Evolutionary conservation across 257 asterid species (phyloP).

Genomic region (Solanum tarapatanum): DNA sequence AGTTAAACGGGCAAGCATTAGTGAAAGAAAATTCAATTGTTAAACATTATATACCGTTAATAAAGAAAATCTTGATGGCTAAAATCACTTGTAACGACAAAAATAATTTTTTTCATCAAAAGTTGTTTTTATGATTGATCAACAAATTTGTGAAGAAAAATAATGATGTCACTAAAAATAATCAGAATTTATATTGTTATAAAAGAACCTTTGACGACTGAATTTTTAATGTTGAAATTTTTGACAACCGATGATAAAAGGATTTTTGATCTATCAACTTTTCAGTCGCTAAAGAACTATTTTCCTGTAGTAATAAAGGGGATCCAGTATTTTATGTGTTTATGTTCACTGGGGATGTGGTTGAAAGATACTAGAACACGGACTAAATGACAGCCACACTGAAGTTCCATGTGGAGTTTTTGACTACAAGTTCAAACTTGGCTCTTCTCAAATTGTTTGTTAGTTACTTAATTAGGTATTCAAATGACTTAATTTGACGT

Average conservation of each 20-base stretch:
- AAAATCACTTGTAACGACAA: too few relatives aligned
- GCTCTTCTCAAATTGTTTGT: neutral
- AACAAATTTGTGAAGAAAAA: too few relatives aligned
- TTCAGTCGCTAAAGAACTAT: too few relatives aligned
- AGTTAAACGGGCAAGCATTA: neutral
- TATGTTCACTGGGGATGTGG: neutral
- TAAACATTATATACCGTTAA: too few relatives aligned
- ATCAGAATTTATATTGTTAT: too few relatives aligned
- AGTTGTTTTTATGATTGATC: too few relatives aligned
- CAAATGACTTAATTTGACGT: neutral
- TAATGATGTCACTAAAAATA: too few relatives aligned
- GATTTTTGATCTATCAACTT: too few relatives aligned
- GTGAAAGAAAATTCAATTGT: too few relatives aligned
- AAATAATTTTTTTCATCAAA: neutral
- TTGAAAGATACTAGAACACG: neutral
- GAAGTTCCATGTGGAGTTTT: neutral
- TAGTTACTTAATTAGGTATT: neutral
- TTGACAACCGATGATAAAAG: too few relatives aligned
- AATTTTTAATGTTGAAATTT: too few relatives aligned
- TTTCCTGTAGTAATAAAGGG: neutral
- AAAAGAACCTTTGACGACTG: accelerated
- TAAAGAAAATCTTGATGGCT: neutral
- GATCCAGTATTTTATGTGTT: neutral
- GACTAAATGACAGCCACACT: neutral
- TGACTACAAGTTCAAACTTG: neutral